Base-by-base conservation (phyloP, 345 rosid species). In the Linum lewisii region DNA sequence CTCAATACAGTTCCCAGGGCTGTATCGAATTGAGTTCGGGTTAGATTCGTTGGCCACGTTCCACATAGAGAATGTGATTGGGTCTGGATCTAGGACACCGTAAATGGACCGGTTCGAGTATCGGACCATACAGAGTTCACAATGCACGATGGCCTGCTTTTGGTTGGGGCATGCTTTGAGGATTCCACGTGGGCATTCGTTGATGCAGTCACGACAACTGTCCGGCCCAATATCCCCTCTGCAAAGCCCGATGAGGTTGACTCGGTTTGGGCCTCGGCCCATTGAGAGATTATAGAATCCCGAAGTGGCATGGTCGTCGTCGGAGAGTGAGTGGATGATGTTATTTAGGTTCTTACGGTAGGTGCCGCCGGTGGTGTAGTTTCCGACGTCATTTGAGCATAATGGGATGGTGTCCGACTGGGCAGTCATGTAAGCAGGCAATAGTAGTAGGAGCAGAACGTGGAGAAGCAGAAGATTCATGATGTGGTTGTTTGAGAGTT, bases 171-270 rank as follows among this genome's bases (percentile, higher is more conserved):
- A 72, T 1, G 1, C 3, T n/a, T 51, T 20, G 15, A 52, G 11
- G 63, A 76, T 59, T 25, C 29, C 11, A 1, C 21, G 7, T 7
- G 21, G 18, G 1, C 70, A 0, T n/a, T 42, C 24, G 14, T 14
- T 16, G 32, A 69, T 20, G 18, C 58, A 64, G 0, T 15, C 7
- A 6, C 18, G 21, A 19, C 72, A 72, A 0, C 3, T 34, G 0
- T 61, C 61, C 1, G 24, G 0, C 0, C 44, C 0, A n/a, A 18
- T 0, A 20, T 70, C 75, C 6, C 63, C 67, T 26, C 58, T 57
- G 62, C 75, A 76, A 7, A 69, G 57, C 0, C 65, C 75, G 47
- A 61, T 14, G 19, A 63, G 64, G 20, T 69, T 59, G 4, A 58
- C 72, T 57, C 49, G 57, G 56, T 68, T 23, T 13, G 63, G 47